Evolutionary conservation across 2,329 filamentous ascomycete species (phyloP).

Genomic region (Ceratocystiopsis sp.): DNA sequence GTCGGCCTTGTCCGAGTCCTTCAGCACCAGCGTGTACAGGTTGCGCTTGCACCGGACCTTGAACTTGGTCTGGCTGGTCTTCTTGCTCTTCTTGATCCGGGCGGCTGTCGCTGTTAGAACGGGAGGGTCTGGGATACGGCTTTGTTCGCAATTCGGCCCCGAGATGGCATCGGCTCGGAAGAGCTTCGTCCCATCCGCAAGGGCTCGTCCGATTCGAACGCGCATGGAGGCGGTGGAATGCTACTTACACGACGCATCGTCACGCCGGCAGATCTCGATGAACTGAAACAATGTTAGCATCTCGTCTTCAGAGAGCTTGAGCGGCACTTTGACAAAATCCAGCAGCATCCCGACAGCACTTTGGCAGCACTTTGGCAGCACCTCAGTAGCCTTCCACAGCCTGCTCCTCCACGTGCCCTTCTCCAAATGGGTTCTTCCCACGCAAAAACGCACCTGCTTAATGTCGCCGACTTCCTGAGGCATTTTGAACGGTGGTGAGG

Average conservation of each 20-base stretch:
- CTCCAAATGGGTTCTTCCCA: no score
- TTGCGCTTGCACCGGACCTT: slow-evolving; percentile 97
- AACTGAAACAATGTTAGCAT: slow-evolving; percentile 37
- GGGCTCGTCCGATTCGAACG: not conserved
- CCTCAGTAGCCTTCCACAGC: no score
- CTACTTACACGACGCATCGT: slow-evolving; percentile 95
- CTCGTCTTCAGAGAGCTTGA: not conserved
- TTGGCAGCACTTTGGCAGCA: no score
- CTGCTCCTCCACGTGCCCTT: no score
- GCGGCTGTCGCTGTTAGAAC: slow-evolving; percentile 39
- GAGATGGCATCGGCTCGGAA: not conserved
- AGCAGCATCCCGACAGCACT: no score
- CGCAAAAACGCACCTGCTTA: slow-evolving; percentile 49
- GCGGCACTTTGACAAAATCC: slow-evolving; percentile 3
- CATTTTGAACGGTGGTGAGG: slow-evolving; percentile 52
- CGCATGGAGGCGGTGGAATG: no score
- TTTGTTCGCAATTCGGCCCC: not conserved
- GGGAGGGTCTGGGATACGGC: slow-evolving; percentile 2
- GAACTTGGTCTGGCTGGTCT: slow-evolving; percentile 94
- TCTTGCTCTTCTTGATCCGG: slow-evolving; percentile 91
- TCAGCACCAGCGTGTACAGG: slow-evolving; percentile 96
- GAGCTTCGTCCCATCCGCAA: no score
- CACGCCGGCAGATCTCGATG: slow-evolving; percentile 99
- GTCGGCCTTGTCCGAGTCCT: slow-evolving; percentile 98
- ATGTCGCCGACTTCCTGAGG: slow-evolving; percentile 96